Evolutionary conservation across 371 early-diverging fungal species (phyloP), one percentile per base, ranked within the genome.

Genomic region (Zopfochytrium polystomum): DNA sequence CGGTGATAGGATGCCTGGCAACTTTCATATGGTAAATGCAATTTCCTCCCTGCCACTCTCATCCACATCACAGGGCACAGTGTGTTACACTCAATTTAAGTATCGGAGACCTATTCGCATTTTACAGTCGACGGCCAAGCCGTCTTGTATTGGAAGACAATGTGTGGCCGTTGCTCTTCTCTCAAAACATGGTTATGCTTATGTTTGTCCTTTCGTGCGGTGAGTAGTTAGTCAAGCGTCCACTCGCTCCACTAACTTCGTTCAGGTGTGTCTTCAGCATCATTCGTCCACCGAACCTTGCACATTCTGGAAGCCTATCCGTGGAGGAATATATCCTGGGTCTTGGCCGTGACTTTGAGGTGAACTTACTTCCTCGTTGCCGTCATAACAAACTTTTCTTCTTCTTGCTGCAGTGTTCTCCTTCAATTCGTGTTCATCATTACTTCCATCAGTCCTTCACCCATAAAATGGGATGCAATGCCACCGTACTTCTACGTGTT

Each of bases 401-500:
- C 30, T 4, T 29, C 54, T 13, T 3, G 31, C 33, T 27, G 49
- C 42, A 71, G 71, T 25, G 25, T 71, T 35, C 60, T 63, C 2
- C 59, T 87, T 5, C 88, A 90, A 46, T 67, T 85, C 42, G 75
- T 72, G n/a, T 87, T 92, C 62, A 81, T 85, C 32, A 74, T 77
- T 5, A 75, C 86, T n/a, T 83, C 88, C 4, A 55, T 90, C 29
- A 63, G 75, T 23, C 56, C 72, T 56, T 80, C 80, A 3, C 56
- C 66, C 3, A 89, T 27, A 26, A 35, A 61, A 4, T 59, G 68
- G 31, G 51, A 65, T 0, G 70, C 52, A 2, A 65, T 94, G 26
- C 87, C 90, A 11, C 92, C 90, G 89, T 89, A 86, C 76, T 63
- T 89, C n/a, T 90, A 87, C 64, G 70, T 87, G 18, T 25, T 92